Conservation (phyloP, 768 basidiomycete genomes). For the Botryobasidium botryosum region DNA sequence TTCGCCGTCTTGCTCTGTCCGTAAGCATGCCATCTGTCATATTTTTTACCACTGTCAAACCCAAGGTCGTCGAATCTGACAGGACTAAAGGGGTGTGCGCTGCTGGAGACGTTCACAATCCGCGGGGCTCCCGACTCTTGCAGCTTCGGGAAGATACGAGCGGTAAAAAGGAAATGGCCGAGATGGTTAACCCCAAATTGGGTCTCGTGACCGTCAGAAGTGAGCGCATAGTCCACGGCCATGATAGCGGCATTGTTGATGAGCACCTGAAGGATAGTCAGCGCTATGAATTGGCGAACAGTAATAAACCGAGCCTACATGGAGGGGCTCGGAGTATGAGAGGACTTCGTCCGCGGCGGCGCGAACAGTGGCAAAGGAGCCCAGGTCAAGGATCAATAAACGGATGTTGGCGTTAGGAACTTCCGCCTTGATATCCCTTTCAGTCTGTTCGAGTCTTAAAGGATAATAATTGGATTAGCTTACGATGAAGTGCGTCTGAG, state of each 20-base stretch:
- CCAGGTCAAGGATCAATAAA: not conserved
- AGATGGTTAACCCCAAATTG: constrained; percentile 11
- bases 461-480: too few species aligned
- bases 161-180: constrained; percentile 11
- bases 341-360: not conserved
- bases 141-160: not conserved
- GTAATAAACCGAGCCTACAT: too few species aligned
- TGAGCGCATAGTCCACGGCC: not conserved
- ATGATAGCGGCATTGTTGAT: constrained; percentile 12
- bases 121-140: constrained; percentile 3
- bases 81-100: not conserved
- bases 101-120: constrained; percentile 1
- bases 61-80: not conserved
- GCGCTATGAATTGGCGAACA: too few species aligned
- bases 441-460: constrained; percentile 6
- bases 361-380: not conserved
- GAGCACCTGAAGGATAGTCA: not conserved
- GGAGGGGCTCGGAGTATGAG: not conserved
- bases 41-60: not conserved
- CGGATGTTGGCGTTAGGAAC: not conserved
- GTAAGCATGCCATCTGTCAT: not conserved
- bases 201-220: constrained; percentile 9
- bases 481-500: too few species aligned
- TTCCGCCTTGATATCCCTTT: constrained; percentile 5
- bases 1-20: not conserved